Evolutionary conservation across 768 basidiomycete genomes (phyloP).

Genomic region (Calocera viscosa): DNA sequence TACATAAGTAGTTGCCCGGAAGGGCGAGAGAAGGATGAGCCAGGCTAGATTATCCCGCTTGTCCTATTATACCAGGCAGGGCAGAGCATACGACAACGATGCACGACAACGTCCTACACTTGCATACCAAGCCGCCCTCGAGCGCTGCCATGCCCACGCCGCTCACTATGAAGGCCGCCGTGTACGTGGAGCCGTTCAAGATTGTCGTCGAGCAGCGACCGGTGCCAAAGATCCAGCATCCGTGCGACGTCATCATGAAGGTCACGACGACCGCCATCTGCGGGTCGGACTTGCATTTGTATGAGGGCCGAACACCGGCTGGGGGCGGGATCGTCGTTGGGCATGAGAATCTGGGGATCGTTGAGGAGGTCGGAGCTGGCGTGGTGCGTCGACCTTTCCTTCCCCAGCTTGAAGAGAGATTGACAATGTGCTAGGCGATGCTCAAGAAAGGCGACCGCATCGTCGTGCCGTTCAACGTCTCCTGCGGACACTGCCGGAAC

Average conservation of each 20-base stretch:
- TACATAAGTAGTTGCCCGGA: background rate
- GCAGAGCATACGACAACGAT: background rate
- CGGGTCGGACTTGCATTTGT: constrained; percentile 23
- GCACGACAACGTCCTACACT: constrained; percentile 6
- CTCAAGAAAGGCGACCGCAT: constrained; percentile 16
- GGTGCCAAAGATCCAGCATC: constrained; percentile 12
- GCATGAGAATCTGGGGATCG: constrained; percentile 33
- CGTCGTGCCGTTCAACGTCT: constrained; percentile 18
- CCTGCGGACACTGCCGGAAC: constrained; percentile 17
- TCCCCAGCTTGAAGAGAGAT: background rate
- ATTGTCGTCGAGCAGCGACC: background rate
- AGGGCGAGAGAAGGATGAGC: background rate
- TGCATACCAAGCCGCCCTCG: constrained; percentile 1
- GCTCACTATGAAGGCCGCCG: constrained; percentile 3
- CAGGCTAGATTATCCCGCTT: background rate
- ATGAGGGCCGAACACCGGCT: constrained; percentile 34
- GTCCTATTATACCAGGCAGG: background rate
- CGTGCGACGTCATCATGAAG: constrained; percentile 14
- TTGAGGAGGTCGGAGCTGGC: constrained; percentile 9
- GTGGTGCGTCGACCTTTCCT: background rate
- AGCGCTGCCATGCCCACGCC: background rate
- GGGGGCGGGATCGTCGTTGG: constrained; percentile 41
- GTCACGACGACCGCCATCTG: constrained; percentile 17
- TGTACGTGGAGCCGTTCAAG: constrained; percentile 2
- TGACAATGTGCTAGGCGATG: background rate